Base-by-base conservation (phyloP, 2,329 filamentous ascomycete species). In the Monosporascus sp. region DNA sequence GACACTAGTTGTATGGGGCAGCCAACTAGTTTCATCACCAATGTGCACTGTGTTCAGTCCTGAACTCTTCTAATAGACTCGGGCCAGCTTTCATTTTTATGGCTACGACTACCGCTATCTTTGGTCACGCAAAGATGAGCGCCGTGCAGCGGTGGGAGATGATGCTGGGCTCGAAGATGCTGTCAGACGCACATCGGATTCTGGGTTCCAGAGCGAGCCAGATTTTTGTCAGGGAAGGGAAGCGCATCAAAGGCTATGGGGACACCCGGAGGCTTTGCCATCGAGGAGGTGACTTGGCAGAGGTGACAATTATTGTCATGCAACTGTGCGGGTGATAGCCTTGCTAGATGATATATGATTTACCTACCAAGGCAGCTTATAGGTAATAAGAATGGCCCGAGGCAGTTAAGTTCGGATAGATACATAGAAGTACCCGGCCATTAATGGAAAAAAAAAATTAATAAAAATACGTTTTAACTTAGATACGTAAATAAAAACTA, bases 341-440 rank as follows among this genome's bases (percentile, higher is more conserved):
- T 17, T 46, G 14, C 20, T 24, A 56, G 60, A 56, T 60, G 60
- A 49, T 61, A 63, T 66, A 65, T 60, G 63, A 56, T 59, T 59
- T 60, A 63, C 58, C 22, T 46, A 18, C 24, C 43, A 62, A 57
- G 58, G 60, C 54, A 60, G 55, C 62, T 52, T 51, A 63, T 54
- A 56, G 55, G 48, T 49, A 60, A 52, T 49, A 56, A 55, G 43
- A 58, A 51, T 51, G 48, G 50, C 55, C 51, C 51, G 55, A 60
- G 51, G 58, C 51, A 52, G 60, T 59, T 52, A 55, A 61, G 56
- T 58, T 56, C 37, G 54, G 48, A 56, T 58, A 48, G 49, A 60
- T 56, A 53, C 31, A 54, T 55, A 51, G 46, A 46, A 46, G 26
- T 31, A 46, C 14, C 3, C 15, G 43, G 24, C 24, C 24, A 31